Evolutionary conservation across 2,329 filamentous ascomycete genomes (phyloP).

Genomic region (Botrytis byssoidea): DNA sequence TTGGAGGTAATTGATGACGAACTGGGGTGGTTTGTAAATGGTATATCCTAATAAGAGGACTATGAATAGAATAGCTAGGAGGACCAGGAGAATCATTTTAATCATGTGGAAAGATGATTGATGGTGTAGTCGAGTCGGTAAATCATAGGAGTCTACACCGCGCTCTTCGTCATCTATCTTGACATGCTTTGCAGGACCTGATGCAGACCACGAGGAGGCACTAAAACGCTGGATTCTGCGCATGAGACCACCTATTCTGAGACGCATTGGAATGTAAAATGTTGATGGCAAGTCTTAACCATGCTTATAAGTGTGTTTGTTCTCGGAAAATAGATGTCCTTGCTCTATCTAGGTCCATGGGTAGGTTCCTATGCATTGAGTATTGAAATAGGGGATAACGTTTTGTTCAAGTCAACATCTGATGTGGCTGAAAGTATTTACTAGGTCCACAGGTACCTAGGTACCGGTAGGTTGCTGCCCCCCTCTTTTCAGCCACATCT

Average conservation of each 20-base stretch:
- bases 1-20: slow-evolving; percentile 69
- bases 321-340: background rate
- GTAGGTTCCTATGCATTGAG: background rate
- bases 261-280: slow-evolving; percentile 14
- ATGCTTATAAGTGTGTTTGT: background rate
- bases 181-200: slow-evolving; percentile 31
- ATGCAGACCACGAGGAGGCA: background rate
- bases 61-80: slow-evolving; percentile 28
- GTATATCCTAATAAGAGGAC: slow-evolving; percentile 55
- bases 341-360: background rate
- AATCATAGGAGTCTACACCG: background rate
- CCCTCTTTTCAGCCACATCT: background rate
- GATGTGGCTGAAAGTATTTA: background rate
- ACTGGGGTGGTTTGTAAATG: slow-evolving; percentile 77
- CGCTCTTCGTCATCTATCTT: slow-evolving; percentile 39
- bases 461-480: too few relatives aligned
- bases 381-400: background rate
- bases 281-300: background rate
- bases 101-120: background rate
- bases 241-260: slow-evolving; percentile 10
- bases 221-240: slow-evolving; percentile 16
- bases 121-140: background rate
- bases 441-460: too few relatives aligned
- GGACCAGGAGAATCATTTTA: slow-evolving; percentile 29
- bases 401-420: background rate